A percentile compares a stretch with the other conserved stretches of the same genome.
phyloP scores from a whole-genome alignment of 805 yeast genomes.

The Candida peoriensis region DNA sequence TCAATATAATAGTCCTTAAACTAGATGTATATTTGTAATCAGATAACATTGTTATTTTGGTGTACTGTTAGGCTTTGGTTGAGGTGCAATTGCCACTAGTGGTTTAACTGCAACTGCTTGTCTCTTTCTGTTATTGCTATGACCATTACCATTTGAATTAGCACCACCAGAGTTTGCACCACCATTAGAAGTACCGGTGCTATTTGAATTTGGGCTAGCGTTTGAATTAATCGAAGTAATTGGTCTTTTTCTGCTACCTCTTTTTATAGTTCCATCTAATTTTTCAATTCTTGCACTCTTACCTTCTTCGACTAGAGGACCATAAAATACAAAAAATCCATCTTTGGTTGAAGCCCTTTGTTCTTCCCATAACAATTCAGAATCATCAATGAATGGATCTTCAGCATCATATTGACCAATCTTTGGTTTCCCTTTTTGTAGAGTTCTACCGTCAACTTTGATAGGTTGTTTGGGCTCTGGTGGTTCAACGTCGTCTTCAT shows the following conservation, averaged over 20 bases:
- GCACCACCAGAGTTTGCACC: too few species aligned
- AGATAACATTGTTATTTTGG: too few species aligned
- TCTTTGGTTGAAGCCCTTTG: conserved; percentile 89
- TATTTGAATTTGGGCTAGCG: neutral
- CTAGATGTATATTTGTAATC: too few species aligned
- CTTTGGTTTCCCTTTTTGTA: conserved; percentile 55
- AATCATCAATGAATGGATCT: conserved; percentile 96
- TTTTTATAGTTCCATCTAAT: conserved; percentile 39
- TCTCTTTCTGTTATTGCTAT: too few species aligned
- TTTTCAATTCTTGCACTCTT: conserved; percentile 42
- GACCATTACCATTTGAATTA: too few species aligned
- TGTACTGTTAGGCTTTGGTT: too few species aligned
- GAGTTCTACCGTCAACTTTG: conserved; percentile 40
- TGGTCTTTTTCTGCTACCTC: conserved; percentile 28
- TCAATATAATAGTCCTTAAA: too few species aligned
- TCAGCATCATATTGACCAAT: conserved; percentile 88
- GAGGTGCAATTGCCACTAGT: too few species aligned
- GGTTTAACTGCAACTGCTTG: too few species aligned
- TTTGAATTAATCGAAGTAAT: conserved; percentile 1
- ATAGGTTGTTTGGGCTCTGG: conserved; percentile 28
- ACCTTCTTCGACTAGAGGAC: conserved; percentile 72
- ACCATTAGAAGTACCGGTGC: neutral
- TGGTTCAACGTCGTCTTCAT: conserved; percentile 31
- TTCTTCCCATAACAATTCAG: conserved; percentile 89
- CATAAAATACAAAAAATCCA: conserved; percentile 94